Percentiles rank a stretch among this genome's conserved stretches.
phyloP scores from a whole-genome alignment of 257 asterid genomes.

The Nicotiana benthamiana region DNA sequence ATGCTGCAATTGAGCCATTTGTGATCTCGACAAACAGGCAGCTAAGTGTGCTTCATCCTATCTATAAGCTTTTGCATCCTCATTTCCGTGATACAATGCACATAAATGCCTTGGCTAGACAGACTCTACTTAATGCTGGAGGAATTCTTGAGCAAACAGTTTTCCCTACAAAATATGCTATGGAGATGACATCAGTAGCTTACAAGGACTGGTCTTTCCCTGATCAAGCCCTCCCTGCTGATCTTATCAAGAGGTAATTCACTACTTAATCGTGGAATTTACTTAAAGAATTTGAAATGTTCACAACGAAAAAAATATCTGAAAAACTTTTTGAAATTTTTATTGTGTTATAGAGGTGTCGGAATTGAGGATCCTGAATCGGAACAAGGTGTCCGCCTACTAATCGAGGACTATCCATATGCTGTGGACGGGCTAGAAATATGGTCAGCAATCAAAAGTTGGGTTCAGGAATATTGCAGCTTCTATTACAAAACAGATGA shows the following conservation, averaged over 20 bases:
- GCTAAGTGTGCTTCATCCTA: conserved; percentile 57
- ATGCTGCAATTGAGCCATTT: conserved; percentile 64
- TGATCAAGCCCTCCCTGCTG: conserved; percentile 64
- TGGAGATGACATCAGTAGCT: conserved; percentile 47
- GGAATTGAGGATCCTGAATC: conserved; percentile 53
- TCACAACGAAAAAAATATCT: background rate
- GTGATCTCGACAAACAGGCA: conserved; percentile 57
- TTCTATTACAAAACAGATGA: conserved; percentile 55
- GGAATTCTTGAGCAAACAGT: conserved; percentile 54
- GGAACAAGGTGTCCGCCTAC: conserved; percentile 51
- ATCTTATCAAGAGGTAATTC: conserved; percentile 49
- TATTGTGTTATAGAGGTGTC: conserved; percentile 36
- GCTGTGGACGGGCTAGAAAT: conserved; percentile 87
- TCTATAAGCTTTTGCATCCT: conserved; percentile 54
- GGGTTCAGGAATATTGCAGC: conserved; percentile 68
- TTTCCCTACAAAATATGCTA: conserved; percentile 44
- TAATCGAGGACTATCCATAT: conserved; percentile 66
- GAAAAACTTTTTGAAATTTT: background rate
- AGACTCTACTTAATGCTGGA: conserved; percentile 53
- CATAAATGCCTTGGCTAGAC: conserved; percentile 62
- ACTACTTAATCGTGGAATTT: background rate
- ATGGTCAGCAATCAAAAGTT: conserved; percentile 68
- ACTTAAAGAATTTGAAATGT: background rate
- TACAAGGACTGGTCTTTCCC: conserved; percentile 55
- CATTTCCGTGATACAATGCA: conserved; percentile 75